These are phyloP conservation scores for Mycena metata DNA, from an alignment of 768 basidiomycete genomes.

Conservation along the genomic window DNA sequence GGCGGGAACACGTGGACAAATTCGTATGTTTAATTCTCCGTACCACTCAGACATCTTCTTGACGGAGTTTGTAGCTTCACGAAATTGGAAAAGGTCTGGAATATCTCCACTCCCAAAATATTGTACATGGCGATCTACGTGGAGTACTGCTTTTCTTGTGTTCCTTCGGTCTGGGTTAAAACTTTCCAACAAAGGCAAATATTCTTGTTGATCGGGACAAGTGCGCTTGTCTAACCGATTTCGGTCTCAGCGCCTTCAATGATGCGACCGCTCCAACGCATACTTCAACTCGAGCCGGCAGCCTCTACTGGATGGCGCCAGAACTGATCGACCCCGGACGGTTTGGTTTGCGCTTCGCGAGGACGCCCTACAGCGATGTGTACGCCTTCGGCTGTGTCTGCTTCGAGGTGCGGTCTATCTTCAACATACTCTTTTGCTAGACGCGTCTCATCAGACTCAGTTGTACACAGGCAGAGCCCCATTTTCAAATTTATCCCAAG, in stretches of 20 bases:
- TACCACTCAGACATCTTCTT: too few species aligned
- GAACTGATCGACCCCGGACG: conserved; percentile 48
- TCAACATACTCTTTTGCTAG: too few species aligned
- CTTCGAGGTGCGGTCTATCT: conserved; percentile 43
- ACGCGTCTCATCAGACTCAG: too few species aligned
- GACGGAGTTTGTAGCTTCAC: neutral
- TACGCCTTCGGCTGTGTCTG: conserved; percentile 52
- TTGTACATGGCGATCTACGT: too few species aligned
- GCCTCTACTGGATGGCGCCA: conserved; percentile 52
- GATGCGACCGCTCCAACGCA: conserved; percentile 44
- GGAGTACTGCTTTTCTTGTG: too few species aligned
- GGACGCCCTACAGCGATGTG: conserved; percentile 48
- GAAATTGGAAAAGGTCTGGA: too few species aligned
- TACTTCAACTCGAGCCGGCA: conserved; percentile 44
- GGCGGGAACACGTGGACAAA: conserved; percentile 39
- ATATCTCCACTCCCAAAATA: too few species aligned
- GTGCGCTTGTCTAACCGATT: conserved; percentile 51
- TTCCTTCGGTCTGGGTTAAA: too few species aligned
- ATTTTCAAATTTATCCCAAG: too few species aligned
- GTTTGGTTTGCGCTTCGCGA: conserved; percentile 39
- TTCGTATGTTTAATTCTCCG: too few species aligned
- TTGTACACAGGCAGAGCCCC: too few species aligned
- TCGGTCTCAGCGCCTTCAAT: conserved; percentile 48
- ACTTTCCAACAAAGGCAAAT: too few species aligned
- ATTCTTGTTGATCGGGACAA: conserved; percentile 47